Percentiles rank a stretch among this genome's conserved stretches.
Evolutionary conservation across 306 rosid species (phyloP).

Genomic region (Sesbania bispinosa): DNA sequence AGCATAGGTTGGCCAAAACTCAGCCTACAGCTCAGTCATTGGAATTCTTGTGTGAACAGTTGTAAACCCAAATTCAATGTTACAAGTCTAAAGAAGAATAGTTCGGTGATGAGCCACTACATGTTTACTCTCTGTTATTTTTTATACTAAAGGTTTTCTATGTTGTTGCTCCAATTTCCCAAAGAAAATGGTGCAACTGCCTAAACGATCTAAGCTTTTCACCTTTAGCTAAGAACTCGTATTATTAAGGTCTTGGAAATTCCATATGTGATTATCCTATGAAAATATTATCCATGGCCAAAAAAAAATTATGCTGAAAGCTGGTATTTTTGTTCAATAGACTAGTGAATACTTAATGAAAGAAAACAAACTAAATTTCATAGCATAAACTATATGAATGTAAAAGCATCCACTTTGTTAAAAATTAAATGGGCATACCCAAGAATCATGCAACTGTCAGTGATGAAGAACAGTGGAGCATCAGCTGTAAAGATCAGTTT

Average conservation of each 20-base stretch:
- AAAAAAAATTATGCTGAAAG: background rate
- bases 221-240: background rate
- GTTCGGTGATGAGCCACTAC: background rate
- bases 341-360: background rate
- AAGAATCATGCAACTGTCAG: slow-evolving; percentile 95
- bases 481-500: slow-evolving; percentile 63
- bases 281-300: background rate
- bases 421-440: slow-evolving; percentile 61
- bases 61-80: background rate
- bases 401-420: background rate
- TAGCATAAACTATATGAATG: background rate
- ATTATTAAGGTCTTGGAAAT: background rate
- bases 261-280: background rate
- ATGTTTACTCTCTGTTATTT: background rate
- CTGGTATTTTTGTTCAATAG: background rate
- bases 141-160: background rate
- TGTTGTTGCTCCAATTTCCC: background rate
- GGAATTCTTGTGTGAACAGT: too few relatives aligned
- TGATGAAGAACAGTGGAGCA: slow-evolving; percentile 91
- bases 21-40: too few relatives aligned
- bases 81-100: background rate
- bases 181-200: background rate
- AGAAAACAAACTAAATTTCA: background rate
- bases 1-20: too few relatives aligned
- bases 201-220: background rate